Evolutionary conservation across 169 alveolate genomes (phyloP).

Genomic region (Plasmodium gaboni): DNA sequence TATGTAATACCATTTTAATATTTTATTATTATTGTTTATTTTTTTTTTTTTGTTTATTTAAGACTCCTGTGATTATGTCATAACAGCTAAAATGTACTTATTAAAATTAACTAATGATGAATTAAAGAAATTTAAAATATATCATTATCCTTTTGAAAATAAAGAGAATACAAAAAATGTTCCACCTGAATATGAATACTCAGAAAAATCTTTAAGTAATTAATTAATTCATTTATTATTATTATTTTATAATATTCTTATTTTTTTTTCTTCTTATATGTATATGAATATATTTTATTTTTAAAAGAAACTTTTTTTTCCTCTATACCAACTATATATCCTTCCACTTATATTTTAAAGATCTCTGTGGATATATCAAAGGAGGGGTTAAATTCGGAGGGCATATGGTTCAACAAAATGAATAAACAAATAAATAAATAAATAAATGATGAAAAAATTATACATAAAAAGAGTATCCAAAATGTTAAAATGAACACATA

Average conservation of each 20-base stretch:
- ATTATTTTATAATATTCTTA: not conserved
- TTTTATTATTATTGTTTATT: not conserved
- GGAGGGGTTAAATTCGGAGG: slow-evolving; percentile 29
- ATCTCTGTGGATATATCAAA: slow-evolving; percentile 41
- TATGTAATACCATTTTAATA: too few relatives aligned
- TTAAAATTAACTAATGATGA: slow-evolving; percentile 29
- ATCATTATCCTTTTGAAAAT: slow-evolving; percentile 23
- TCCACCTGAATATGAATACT: slow-evolving; percentile 39
- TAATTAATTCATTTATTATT: not conserved
- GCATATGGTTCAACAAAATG: slow-evolving; percentile 11
- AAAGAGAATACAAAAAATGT: slow-evolving; percentile 20
- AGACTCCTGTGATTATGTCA: slow-evolving; percentile 51
- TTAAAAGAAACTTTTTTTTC: slow-evolving; percentile 33
- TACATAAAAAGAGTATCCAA: not conserved
- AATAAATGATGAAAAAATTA: not conserved
- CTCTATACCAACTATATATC: slow-evolving; percentile 12
- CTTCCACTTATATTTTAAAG: slow-evolving; percentile 41
- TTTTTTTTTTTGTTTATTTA: not conserved
- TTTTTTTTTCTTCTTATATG: not conserved
- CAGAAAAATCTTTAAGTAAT: slow-evolving; percentile 57
- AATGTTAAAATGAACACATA: not conserved
- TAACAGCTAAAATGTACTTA: slow-evolving; percentile 55
- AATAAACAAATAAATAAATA: not conserved
- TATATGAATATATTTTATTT: not conserved
- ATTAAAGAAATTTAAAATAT: slow-evolving; percentile 30